Conservation (phyloP, 2,329 filamentous ascomycete species). For the Pestalotiopsis sp. region DNA sequence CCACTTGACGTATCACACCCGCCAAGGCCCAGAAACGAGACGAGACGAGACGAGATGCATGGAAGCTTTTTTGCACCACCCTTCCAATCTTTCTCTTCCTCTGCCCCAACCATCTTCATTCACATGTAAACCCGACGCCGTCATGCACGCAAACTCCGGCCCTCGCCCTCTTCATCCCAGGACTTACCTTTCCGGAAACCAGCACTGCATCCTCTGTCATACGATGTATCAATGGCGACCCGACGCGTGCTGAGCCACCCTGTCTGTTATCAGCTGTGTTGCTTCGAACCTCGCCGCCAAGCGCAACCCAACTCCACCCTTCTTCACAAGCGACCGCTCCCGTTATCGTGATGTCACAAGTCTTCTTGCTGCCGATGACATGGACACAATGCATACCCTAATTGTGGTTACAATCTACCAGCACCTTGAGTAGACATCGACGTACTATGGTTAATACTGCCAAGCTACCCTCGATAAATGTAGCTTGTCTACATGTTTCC, state of each 20-base stretch:
- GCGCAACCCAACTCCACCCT: not conserved
- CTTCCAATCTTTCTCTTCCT: not conserved
- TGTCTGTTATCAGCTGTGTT: not conserved
- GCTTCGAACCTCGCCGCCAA: not conserved
- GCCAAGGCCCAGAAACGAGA: not conserved
- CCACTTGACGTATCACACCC: not conserved
- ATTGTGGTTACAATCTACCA: not conserved
- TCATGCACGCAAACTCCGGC: constrained; percentile 9
- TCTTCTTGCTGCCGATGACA: not conserved
- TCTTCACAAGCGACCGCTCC: not conserved
- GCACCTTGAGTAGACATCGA: not conserved
- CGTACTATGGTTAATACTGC: not conserved
- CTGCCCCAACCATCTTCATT: not conserved
- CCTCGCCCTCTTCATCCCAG: not conserved
- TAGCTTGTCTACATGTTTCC: not conserved
- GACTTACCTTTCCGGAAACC: not conserved
- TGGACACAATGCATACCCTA: not conserved
- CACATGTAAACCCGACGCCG: not conserved
- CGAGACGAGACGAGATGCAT: not conserved
- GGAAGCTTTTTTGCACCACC: constrained; percentile 1
- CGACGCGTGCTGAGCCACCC: not conserved
- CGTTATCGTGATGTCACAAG: not conserved
- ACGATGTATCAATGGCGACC: not conserved
- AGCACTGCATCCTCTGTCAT: not conserved
- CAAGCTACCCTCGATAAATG: not conserved